phyloP scores from a whole-genome alignment of 371 early-diverging fungal genomes.

The Umbelopsis sp. region DNA sequence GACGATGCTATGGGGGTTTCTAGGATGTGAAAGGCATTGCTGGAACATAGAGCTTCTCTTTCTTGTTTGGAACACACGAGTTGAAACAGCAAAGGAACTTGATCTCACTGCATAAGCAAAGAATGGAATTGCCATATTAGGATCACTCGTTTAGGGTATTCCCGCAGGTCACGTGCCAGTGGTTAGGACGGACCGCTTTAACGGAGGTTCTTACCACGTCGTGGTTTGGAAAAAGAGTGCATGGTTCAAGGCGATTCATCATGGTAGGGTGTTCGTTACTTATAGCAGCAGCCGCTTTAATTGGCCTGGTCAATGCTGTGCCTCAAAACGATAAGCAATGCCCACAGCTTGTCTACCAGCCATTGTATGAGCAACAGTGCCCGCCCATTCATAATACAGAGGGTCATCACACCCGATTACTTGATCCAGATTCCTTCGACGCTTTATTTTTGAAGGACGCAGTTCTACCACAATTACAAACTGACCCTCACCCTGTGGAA shows the following conservation, averaged over 20 bases:
- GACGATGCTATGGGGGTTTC: too few relatives aligned
- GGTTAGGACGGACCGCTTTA: slow-evolving; percentile 18
- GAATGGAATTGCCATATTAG: slow-evolving; percentile 17
- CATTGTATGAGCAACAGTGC: not conserved
- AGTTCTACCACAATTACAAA: not conserved
- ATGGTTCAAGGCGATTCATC: not conserved
- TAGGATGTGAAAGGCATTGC: too few relatives aligned
- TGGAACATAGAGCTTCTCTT: not conserved
- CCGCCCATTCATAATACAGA: slow-evolving; percentile 4
- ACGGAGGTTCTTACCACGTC: slow-evolving; percentile 53
- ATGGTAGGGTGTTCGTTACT: not conserved
- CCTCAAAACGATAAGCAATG: not conserved
- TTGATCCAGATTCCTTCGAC: slow-evolving; percentile 12
- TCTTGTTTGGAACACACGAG: not conserved
- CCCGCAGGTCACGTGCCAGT: slow-evolving; percentile 56
- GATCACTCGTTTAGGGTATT: slow-evolving; percentile 22
- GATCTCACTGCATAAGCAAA: slow-evolving; percentile 2
- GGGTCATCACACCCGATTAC: not conserved
- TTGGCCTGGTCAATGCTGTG: not conserved
- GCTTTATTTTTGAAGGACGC: slow-evolving; percentile 7
- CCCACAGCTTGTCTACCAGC: not conserved
- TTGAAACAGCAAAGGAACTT: not conserved
- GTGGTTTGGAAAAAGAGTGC: too few relatives aligned
- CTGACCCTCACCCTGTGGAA: not conserved
- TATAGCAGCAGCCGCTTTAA: not conserved